Evolutionary conservation across 2,329 filamentous ascomycete species (phyloP), one percentile per base, ranked within the genome.

Genomic region (Ceratocystis huliohia): DNA sequence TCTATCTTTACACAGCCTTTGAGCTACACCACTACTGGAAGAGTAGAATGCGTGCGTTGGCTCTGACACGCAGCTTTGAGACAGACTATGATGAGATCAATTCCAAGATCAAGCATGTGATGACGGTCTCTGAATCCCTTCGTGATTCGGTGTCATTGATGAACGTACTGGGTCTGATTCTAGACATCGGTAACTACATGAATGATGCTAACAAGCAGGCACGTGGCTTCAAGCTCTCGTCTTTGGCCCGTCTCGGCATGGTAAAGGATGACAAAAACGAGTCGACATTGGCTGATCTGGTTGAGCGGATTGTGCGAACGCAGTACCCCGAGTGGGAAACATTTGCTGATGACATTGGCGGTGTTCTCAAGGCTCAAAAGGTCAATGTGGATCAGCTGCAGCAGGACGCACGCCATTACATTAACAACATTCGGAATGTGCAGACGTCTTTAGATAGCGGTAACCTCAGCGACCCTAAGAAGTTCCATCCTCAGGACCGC

Each of bases 161-260:
- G 87, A 96, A 96, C 70, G 91, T 99, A 61, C 84, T 99, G 66
- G 92, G 93, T 68, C 82, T 97, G 69, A 99, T 99, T 76, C 80
- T 99, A 72, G 93, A 96, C 75, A 96, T 99, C 73, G 94, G 94
- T 76, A 99, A 99, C 76, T 99, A 96, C 81, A 99, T 99, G 94
- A 99, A 99, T 80, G 94, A 97, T 74, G 88, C 92, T 66, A 97
- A 96, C 78, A 99, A 99, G 79, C 94, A 97, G 77, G 94, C 94
- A 3, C 89, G 88, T 67, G 94, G 94, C 69, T 99, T 99, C 86
- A 99, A 99, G 79, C 84, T 99, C 15, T 94, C 91, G 73, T 96
- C 94, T 5, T 85, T 99, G 62, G 89, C 90, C 33, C 86, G 94
- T 66, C 80, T 99, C 66, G 92, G 88, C 69, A 97, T 99, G 92